Conservation (phyloP, 176 grass and related monocot species). For the Oryza coarctata region DNA sequence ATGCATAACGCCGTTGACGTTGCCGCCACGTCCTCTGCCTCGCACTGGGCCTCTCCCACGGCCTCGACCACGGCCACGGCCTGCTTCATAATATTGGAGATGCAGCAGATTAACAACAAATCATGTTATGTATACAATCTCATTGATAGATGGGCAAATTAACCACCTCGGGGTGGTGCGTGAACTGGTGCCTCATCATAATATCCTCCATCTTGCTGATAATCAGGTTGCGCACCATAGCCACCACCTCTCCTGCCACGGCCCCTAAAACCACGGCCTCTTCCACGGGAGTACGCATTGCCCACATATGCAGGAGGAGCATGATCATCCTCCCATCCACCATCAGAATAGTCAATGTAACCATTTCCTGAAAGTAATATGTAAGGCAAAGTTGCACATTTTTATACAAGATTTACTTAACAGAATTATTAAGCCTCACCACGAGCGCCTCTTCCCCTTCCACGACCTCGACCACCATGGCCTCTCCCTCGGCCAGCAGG, state of each 20-base stretch:
- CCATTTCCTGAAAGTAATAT: constrained; percentile 54
- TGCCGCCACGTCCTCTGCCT: constrained; percentile 55
- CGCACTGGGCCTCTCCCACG: constrained; percentile 56
- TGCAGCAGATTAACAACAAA: background rate
- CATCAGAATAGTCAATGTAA: constrained; percentile 49
- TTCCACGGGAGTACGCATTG: constrained; percentile 57
- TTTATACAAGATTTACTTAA: constrained; percentile 10
- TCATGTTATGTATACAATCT: background rate
- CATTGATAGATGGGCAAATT: background rate
- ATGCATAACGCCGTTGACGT: constrained; percentile 27
- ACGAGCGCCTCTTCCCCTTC: constrained; percentile 54
- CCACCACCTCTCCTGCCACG: constrained; percentile 55
- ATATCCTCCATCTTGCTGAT: constrained; percentile 73
- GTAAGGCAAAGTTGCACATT: constrained; percentile 28
- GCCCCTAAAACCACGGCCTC: constrained; percentile 61
- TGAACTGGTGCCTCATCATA: constrained; percentile 63
- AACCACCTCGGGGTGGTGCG: constrained; percentile 52
- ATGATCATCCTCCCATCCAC: constrained; percentile 57
- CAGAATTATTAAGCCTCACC: constrained; percentile 40
- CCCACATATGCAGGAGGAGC: constrained; percentile 42
- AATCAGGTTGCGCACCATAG: constrained; percentile 54
- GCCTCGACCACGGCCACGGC: constrained; percentile 50
- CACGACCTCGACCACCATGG: constrained; percentile 58
- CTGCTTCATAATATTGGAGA: constrained; percentile 20
- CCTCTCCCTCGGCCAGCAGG: constrained; percentile 74